Evolutionary conservation across 192 early-diverging fungal genomes (phyloP).

Genomic region (Coemansia furcata): DNA sequence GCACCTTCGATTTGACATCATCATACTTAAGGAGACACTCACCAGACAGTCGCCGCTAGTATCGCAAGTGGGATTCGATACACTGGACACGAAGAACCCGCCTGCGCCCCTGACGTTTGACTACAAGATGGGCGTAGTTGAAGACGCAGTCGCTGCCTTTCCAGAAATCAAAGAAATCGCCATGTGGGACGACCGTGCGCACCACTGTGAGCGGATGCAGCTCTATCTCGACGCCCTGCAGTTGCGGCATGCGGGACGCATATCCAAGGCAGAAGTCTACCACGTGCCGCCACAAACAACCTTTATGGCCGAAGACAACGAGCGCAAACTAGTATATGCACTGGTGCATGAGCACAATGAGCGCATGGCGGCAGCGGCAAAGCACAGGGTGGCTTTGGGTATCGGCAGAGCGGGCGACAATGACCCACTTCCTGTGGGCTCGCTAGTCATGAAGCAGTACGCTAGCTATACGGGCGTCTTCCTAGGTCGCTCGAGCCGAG

Average conservation of each 20-base stretch:
- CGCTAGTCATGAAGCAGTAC: slow-evolving; percentile 16
- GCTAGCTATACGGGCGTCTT: slow-evolving; percentile 24
- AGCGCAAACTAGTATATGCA: slow-evolving; percentile 27
- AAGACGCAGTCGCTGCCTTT: slow-evolving; percentile 54
- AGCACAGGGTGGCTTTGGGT: background rate
- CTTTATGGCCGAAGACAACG: slow-evolving; percentile 37
- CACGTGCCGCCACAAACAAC: slow-evolving; percentile 47
- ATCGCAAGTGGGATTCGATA: slow-evolving; percentile 16
- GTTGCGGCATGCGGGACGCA: slow-evolving; percentile 23
- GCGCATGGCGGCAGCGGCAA: slow-evolving; percentile 5
- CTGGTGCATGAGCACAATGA: slow-evolving; percentile 45
- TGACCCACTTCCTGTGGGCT: slow-evolving; percentile 20
- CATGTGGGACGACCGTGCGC: slow-evolving; percentile 61
- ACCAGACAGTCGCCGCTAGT: slow-evolving; percentile 39
- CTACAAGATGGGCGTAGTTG: slow-evolving; percentile 60
- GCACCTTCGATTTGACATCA: slow-evolving; percentile 56
- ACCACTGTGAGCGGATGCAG: slow-evolving; percentile 53
- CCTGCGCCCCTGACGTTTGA: slow-evolving; percentile 57
- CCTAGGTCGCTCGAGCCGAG: slow-evolving; percentile 13
- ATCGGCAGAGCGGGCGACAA: background rate
- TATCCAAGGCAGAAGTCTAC: slow-evolving; percentile 27
- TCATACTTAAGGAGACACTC: slow-evolving; percentile 54
- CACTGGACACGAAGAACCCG: background rate
- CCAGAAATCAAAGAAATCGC: slow-evolving; percentile 46
- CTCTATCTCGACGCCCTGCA: slow-evolving; percentile 35